phyloP scores from a whole-genome alignment of 2,329 filamentous ascomycete species.

The Graphiopsis chlorocephala region DNA sequence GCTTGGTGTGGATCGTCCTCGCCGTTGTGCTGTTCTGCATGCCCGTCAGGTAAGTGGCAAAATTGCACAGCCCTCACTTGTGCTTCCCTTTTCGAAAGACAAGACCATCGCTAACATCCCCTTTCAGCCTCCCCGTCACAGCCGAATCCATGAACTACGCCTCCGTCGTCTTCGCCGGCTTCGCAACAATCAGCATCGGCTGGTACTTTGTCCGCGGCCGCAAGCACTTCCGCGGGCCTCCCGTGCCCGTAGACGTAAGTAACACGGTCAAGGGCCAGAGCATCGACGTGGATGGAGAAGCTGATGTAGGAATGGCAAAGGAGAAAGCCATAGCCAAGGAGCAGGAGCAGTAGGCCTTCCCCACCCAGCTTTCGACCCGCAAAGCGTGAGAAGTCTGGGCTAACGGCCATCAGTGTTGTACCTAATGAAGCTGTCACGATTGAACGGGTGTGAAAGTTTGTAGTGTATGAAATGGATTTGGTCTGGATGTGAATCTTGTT shows the following conservation, averaged over 20 bases:
- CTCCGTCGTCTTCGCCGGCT: slow-evolving; percentile 29
- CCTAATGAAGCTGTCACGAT: neutral
- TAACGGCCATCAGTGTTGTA: neutral
- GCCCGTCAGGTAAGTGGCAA: slow-evolving; percentile 49
- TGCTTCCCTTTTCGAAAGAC: neutral
- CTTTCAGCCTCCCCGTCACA: slow-evolving; percentile 15
- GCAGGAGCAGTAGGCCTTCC: neutral
- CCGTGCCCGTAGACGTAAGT: slow-evolving; percentile 29
- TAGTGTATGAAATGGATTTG: neutral
- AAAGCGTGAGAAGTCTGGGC: neutral
- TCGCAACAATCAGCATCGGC: slow-evolving; percentile 32
- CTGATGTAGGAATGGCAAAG: slow-evolving; percentile 1
- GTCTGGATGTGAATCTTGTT: neutral
- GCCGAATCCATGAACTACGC: slow-evolving; percentile 37
- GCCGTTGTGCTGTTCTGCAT: slow-evolving; percentile 74
- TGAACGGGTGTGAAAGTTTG: neutral
- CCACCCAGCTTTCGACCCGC: neutral
- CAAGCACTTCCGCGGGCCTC: slow-evolving; percentile 36
- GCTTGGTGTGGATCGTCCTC: slow-evolving; percentile 68
- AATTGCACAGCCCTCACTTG: slow-evolving; percentile 19
- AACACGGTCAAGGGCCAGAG: slow-evolving; percentile 8
- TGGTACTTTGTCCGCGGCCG: slow-evolving; percentile 37
- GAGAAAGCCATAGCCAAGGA: slow-evolving; percentile 7
- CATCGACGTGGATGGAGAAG: neutral
- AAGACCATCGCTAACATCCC: neutral